Conservation (phyloP, 495 filamentous ascomycete species). For the Aspergillus asperescens region DNA sequence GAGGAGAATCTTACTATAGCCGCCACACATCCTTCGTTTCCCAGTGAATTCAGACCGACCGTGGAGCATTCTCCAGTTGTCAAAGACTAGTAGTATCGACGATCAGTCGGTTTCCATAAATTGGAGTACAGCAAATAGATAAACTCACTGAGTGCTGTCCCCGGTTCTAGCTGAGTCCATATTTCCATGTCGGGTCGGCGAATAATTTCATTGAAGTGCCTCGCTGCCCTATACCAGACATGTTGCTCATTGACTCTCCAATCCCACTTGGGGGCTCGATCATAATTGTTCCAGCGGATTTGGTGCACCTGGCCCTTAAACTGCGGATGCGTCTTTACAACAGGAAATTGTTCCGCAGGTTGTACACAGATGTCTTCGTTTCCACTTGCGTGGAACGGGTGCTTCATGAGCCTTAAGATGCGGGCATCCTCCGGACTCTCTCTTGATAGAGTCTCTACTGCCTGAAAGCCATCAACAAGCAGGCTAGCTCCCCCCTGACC, state of each 20-base stretch:
- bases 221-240: slow-evolving; percentile 73
- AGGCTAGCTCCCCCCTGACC: slow-evolving; percentile 64
- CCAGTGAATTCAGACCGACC: slow-evolving; percentile 77
- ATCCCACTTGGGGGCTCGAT: slow-evolving; percentile 56
- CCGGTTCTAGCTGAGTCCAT: slow-evolving; percentile 73
- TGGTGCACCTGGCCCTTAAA: slow-evolving; percentile 44
- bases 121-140: not conserved
- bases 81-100: slow-evolving; percentile 66
- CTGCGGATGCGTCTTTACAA: slow-evolving; percentile 51
- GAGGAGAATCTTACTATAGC: slow-evolving; percentile 60
- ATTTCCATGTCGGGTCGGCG: slow-evolving; percentile 51
- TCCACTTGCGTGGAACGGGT: slow-evolving; percentile 76
- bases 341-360: slow-evolving; percentile 54
- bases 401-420: slow-evolving; percentile 42
- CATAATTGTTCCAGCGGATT: slow-evolving; percentile 89
- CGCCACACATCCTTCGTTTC: slow-evolving; percentile 81
- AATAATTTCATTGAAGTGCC: slow-evolving; percentile 58
- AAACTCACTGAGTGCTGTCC: slow-evolving; percentile 64
- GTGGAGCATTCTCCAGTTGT: slow-evolving; percentile 93
- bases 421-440: slow-evolving; percentile 47
- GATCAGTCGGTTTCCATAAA: not conserved
- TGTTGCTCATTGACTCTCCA: slow-evolving; percentile 36
- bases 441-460: slow-evolving; percentile 50
- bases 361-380: slow-evolving; percentile 76
- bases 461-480: slow-evolving; percentile 78